Evolutionary conservation across 2,329 filamentous ascomycete genomes (phyloP).

Genomic region (Nigrospora oryzae): DNA sequence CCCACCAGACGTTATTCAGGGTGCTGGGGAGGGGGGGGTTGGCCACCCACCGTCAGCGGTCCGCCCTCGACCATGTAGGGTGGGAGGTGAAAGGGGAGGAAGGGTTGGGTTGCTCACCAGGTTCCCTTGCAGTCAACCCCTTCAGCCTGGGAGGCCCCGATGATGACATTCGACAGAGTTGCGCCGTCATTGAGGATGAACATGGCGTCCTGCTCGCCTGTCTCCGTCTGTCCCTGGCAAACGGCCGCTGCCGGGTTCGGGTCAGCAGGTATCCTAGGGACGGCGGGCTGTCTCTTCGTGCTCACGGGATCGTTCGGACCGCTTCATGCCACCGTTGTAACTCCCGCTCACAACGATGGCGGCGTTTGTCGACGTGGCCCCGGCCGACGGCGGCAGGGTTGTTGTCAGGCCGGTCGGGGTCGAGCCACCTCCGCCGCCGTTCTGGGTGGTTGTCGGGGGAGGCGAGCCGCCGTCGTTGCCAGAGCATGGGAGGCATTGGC

Average conservation of each 20-base stretch:
- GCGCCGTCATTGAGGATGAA: conserved; percentile 43
- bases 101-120: conserved; percentile 20
- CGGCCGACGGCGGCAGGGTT: conserved; percentile 3
- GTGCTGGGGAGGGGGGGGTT: conserved; percentile 6
- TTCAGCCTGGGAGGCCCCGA: conserved; percentile 40
- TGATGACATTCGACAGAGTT: conserved; percentile 43
- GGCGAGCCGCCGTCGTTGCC: not conserved
- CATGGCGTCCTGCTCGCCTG: conserved; percentile 27
- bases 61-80: not conserved
- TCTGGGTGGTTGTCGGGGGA: not conserved
- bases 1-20: conserved; percentile 26
- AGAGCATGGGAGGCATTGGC: not conserved
- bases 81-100: not conserved
- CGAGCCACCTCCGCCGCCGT: not conserved
- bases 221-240: conserved; percentile 17
- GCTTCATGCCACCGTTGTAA: conserved; percentile 37
- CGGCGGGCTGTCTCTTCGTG: not conserved
- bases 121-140: conserved; percentile 41
- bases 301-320: conserved; percentile 32
- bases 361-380: conserved; percentile 2
- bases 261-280: no score
- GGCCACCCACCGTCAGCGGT: not conserved
- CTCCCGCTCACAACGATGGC: conserved; percentile 13
- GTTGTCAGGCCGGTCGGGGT: conserved; percentile 6
- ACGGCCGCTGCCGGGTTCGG: conserved; percentile 5